Base-by-base conservation (phyloP, 495 filamentous ascomycete genomes). In the Podospora tetraspora region DNA sequence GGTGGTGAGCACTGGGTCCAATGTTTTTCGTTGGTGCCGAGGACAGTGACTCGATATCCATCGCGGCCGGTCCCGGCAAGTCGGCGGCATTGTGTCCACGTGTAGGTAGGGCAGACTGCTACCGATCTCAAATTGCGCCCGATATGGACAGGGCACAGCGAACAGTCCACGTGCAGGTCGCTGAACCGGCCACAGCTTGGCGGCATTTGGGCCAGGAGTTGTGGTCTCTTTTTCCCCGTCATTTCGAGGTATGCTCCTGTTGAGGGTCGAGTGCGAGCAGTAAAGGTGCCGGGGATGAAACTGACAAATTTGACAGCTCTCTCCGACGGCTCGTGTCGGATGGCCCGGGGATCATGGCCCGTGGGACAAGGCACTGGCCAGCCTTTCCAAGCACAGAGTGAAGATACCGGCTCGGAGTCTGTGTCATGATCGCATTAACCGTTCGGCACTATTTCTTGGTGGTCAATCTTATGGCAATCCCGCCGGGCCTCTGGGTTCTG, bases 401-500 rank as follows among this genome's bases (percentile, higher is more conserved):
- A 52, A 52, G 3, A 52, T 8, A 9, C 19, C 19, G 43, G 43
- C 19, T 52, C 43, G 43, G 43, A n/a, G 5, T 52, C 43, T n/a
- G 43, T 52, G 37, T 43, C 37, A 43, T 43, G 16, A 52, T 52
- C 43, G 43, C 43, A 52, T 52, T 52, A 52, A 52, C 43, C 43
- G 19, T 52, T 52, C 43, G 19, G 43, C 62, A 52, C 22, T 64
- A 64, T 64, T 23, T 52, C 19, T 52, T 52, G 19, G 43, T 52
- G 62, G 62, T 52, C 34, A 64, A 64, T 64, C 62, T 64, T 57
- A 64, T 64, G 62, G 62, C 62, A 64, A 64, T 64, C 62, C 62
- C 62, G 62, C 43, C 43, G 19, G 16, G 19, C 6, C 11, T 34
- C 32, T 30, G 43, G 6, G 19, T 52, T 16, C 43, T 16, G 43